Conservation (phyloP, 1,139 yeast genomes). For the Scheffersomyces parashehatae region DNA sequence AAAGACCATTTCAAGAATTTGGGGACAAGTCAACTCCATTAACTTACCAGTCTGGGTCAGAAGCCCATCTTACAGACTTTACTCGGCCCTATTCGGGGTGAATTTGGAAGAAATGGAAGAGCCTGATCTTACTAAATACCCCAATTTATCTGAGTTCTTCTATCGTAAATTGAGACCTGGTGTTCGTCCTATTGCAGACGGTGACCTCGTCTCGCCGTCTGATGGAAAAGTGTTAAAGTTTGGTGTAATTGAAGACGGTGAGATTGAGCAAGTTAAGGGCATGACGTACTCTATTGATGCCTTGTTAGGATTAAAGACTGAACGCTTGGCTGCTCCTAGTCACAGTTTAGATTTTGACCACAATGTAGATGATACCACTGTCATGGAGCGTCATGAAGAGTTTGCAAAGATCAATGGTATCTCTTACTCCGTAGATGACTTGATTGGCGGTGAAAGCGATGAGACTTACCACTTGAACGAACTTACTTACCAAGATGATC, state of each 20-base stretch:
- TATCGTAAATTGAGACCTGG: conserved; percentile 82
- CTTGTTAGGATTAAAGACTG: conserved; percentile 65
- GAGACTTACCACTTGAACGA: conserved; percentile 40
- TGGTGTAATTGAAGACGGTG: conserved; percentile 81
- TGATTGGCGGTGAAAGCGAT: conserved; percentile 54
- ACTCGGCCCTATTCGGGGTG: conserved; percentile 82
- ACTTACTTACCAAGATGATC: conserved; percentile 57
- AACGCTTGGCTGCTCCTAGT: conserved; percentile 60
- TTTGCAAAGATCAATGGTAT: conserved; percentile 82
- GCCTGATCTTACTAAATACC: conserved; percentile 70
- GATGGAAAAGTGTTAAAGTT: conserved; percentile 89
- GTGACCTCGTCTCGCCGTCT: conserved; percentile 82
- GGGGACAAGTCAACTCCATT: conserved; percentile 90
- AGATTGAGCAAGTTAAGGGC: conserved; percentile 96
- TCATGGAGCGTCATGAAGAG: conserved; percentile 60
- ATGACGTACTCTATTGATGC: conserved; percentile 91
- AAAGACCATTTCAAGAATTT: conserved; percentile 84
- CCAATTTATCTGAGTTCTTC: conserved; percentile 87
- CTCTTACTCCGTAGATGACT: conserved; percentile 67
- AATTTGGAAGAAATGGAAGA: conserved; percentile 88
- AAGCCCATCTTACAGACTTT: conserved; percentile 76
- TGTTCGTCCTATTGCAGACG: conserved; percentile 71
- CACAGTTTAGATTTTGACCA: conserved; percentile 52
- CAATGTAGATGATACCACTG: conserved; percentile 43
- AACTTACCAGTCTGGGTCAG: conserved; percentile 88